A percentile compares a stretch with the other conserved stretches of the same genome.
Evolutionary conservation across 345 rosid genomes (phyloP).

Genomic region (Lumnitzera littorea): DNA sequence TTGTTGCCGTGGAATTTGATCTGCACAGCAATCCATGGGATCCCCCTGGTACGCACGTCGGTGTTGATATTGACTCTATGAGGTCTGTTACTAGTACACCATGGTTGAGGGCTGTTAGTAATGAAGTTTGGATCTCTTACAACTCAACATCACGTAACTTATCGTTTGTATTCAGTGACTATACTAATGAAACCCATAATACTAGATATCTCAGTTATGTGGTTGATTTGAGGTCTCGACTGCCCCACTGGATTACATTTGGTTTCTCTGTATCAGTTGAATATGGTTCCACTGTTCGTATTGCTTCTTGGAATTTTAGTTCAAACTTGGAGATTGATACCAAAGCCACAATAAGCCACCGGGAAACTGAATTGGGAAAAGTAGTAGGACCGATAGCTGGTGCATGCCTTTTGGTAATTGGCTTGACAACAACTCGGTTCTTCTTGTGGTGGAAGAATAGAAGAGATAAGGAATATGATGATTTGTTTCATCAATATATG

Average conservation of each 20-base stretch:
- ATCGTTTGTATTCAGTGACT: slow-evolving; percentile 1
- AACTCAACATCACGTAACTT: slow-evolving; percentile 5
- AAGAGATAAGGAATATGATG: not conserved
- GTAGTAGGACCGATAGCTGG: slow-evolving; percentile 4
- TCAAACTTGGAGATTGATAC: not conserved
- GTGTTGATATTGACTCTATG: not conserved
- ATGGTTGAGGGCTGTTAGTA: slow-evolving; percentile 1
- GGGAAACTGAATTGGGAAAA: not conserved
- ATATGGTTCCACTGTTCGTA: not conserved
- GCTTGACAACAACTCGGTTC: not conserved
- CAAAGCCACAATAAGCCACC: not conserved
- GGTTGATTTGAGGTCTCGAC: slow-evolving; percentile 1
- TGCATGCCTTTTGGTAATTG: not conserved
- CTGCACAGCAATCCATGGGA: not conserved
- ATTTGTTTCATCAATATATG: not conserved
- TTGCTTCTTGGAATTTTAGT: slow-evolving; percentile 9
- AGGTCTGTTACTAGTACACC: not conserved
- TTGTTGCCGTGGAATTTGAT: slow-evolving; percentile 11
- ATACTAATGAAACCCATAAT: not conserved
- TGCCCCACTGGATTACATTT: slow-evolving; percentile 6
- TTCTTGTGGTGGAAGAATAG: slow-evolving; percentile 6
- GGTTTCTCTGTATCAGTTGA: slow-evolving; percentile 11
- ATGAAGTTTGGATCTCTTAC: slow-evolving; percentile 8
- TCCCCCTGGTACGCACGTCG: not conserved
- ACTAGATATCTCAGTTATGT: not conserved